Conservation (phyloP, 805 yeast species). For the Kodamaea leandrae region DNA sequence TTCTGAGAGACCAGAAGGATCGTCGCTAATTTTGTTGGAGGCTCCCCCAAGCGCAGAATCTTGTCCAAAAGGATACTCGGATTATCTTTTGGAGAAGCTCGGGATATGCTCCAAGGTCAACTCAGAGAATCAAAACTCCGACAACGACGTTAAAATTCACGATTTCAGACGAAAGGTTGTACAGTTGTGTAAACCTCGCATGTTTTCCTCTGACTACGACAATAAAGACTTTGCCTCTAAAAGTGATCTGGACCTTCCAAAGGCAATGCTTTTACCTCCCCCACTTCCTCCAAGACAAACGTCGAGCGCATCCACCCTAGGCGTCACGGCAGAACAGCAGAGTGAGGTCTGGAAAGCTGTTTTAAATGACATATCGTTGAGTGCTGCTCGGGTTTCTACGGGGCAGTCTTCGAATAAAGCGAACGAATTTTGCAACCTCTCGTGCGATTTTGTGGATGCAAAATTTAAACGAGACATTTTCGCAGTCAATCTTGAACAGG, state of each 20-base stretch:
- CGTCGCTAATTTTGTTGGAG: too few relatives aligned
- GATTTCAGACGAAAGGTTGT: too few relatives aligned
- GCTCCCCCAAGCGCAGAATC: background rate
- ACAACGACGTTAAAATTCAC: too few relatives aligned
- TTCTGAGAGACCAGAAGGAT: too few relatives aligned
- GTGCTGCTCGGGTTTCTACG: slow-evolving; percentile 37
- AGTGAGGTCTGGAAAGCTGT: slow-evolving; percentile 29
- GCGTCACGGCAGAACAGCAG: slow-evolving; percentile 3
- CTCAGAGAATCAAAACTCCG: too few relatives aligned
- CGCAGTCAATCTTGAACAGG: slow-evolving; percentile 21
- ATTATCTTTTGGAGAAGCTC: background rate
- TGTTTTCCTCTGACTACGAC: too few relatives aligned
- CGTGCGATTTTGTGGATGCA: slow-evolving; percentile 29
- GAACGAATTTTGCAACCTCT: slow-evolving; percentile 21
- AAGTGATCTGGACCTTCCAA: background rate
- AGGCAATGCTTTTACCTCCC: too few relatives aligned
- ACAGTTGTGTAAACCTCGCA: too few relatives aligned
- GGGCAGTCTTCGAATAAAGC: slow-evolving; percentile 25
- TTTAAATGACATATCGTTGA: slow-evolving; percentile 32
- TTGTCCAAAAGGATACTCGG: background rate
- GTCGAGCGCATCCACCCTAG: background rate
- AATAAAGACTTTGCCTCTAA: background rate
- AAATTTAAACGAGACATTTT: slow-evolving; percentile 19
- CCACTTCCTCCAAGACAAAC: too few relatives aligned
- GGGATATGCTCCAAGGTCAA: background rate